Conservation (phyloP, 2,329 filamentous ascomycete genomes). For the Allantophomopsis lycopodina region DNA sequence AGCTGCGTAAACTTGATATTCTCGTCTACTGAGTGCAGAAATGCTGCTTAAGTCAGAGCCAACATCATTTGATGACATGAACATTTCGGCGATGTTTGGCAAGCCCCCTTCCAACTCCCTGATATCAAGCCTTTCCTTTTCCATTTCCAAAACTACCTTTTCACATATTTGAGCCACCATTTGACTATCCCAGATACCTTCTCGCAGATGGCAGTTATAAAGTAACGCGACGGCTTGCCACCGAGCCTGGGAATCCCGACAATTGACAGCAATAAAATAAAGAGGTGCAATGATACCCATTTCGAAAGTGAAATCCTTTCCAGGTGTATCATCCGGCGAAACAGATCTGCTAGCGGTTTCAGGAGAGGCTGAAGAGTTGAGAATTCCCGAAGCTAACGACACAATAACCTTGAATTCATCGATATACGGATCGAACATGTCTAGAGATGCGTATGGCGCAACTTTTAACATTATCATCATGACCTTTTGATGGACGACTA, state of each 20-base stretch:
- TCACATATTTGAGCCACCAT: neutral
- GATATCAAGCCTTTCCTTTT: neutral
- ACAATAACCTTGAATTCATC: neutral
- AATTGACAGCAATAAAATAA: conserved; percentile 54
- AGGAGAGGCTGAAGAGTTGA: neutral
- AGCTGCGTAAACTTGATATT: too few relatives aligned
- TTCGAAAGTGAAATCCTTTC: conserved; percentile 39
- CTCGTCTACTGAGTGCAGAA: too few relatives aligned
- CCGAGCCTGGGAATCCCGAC: conserved; percentile 40
- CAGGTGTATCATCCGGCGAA: neutral
- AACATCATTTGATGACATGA: too few relatives aligned
- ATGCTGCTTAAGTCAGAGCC: too few relatives aligned
- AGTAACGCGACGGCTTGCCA: conserved; percentile 48
- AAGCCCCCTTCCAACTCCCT: too few relatives aligned
- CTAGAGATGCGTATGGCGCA: neutral
- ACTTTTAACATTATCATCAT: neutral
- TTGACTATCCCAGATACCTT: conserved; percentile 50
- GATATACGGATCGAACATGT: neutral
- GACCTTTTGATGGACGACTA: neutral
- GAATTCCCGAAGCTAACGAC: neutral
- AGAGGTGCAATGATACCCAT: conserved; percentile 51
- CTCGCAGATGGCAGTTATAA: conserved; percentile 37
- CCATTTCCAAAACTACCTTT: neutral
- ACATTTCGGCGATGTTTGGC: too few relatives aligned
- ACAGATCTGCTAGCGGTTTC: neutral